phyloP scores from a whole-genome alignment of 2,329 filamentous ascomycete genomes.

The Passalora sequoiae region DNA sequence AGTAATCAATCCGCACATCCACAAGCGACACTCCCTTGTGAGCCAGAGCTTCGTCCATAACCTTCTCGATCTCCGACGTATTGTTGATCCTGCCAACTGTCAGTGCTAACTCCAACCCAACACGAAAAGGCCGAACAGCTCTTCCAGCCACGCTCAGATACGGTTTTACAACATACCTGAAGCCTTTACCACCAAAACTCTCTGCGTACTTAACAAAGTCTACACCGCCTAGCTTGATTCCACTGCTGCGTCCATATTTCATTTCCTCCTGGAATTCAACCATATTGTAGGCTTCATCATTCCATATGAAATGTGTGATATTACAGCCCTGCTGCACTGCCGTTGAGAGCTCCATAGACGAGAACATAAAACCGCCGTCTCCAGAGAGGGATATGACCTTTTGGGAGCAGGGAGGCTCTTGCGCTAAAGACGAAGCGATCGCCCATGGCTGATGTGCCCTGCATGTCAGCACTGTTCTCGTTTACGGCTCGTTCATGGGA shows the following conservation, averaged over 20 bases:
- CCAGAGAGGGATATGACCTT: conserved; percentile 46
- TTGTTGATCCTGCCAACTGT: conserved; percentile 30
- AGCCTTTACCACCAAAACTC: conserved; percentile 44
- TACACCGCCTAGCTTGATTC: conserved; percentile 44
- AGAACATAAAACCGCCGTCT: conserved; percentile 50
- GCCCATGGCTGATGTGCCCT: no score
- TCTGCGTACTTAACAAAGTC: conserved; percentile 48
- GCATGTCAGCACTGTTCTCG: no score
- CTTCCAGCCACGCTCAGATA: background rate
- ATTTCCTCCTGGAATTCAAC: conserved; percentile 49
- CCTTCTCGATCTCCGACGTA: conserved; percentile 38
- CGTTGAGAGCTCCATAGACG: conserved; percentile 43
- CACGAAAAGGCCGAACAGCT: background rate
- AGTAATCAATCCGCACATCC: conserved; percentile 46
- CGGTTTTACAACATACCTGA: no score
- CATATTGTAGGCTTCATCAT: conserved; percentile 49
- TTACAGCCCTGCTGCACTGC: conserved; percentile 46
- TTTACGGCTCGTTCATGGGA: no score
- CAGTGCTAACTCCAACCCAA: background rate
- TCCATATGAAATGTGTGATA: conserved; percentile 50
- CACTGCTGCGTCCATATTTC: conserved; percentile 45
- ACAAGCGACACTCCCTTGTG: conserved; percentile 44
- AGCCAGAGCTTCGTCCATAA: conserved; percentile 43
- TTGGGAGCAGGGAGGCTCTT: conserved; percentile 39
- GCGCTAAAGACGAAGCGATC: conserved; percentile 43